Evolutionary conservation across 2,329 filamentous ascomycete species (phyloP), one percentile per base, ranked within the genome.

Genomic region (Fusarium tricinctum): DNA sequence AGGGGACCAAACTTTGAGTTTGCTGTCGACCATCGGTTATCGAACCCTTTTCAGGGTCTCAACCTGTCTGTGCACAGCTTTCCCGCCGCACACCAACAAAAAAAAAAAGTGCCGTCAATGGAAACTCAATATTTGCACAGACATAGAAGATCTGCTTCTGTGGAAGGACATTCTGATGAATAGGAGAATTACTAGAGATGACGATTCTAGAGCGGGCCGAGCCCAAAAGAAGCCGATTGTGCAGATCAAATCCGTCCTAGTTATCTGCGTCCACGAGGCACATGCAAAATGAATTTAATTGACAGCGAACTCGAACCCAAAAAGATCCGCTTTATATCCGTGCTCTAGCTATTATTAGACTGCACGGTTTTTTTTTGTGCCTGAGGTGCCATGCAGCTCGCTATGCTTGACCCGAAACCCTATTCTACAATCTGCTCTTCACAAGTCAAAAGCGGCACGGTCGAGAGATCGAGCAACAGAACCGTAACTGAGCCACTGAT

Each of bases 1-100:
- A 64, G 61, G 59, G 60, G 58, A 49, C 28, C 52, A 64, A 23
- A 40, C 22, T 64, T 28, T 52, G 52, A 38, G 52, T 49, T n/a
- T 46, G 26, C 28, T 45, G 26, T 30, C 35, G 23, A 35, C 28
- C 43, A 51, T 59, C 52, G 52, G 59, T 26, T 51, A 64, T 50
- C 52, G 59, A 63, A 20, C 35, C 28, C 32, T 39, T 40, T 15
- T 30, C 35, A 58, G 60, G 59, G 35, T 52, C 46, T 58, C 40
- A 12, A 43, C 30, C 30, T 40, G 42, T 55, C 49, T 55, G 40
- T 58, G 42, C 40, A 30, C 28, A 33, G 30, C 13, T 33, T 12
- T 30, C 28, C 9, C 28, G 28, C 5, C 28, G 12, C 28, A 30
- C 28, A 30, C 28, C 28, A 35, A n/a, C n/a, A n/a, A n/a, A 15